phyloP scores from a whole-genome alignment of 176 grass and related monocot genomes.

The Cymbopogon citratus region DNA sequence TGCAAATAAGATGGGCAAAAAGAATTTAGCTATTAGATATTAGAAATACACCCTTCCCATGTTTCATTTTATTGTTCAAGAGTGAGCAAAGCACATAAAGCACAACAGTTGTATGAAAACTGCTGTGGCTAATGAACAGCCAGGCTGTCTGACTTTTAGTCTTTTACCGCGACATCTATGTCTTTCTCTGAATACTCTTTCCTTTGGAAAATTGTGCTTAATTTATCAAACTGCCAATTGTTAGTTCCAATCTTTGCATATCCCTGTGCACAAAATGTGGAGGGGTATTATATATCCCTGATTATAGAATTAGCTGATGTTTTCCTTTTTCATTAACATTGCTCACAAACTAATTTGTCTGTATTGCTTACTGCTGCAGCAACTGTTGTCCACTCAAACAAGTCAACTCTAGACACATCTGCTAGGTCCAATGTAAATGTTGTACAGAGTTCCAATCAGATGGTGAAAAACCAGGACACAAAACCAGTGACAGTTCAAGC shows the following conservation, averaged over 20 bases:
- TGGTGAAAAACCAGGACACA: slow-evolving; percentile 42
- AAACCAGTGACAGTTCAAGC: slow-evolving; percentile 42
- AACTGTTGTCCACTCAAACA: slow-evolving; percentile 38
- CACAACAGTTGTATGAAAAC: neutral
- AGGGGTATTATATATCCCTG: neutral
- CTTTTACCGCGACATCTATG: neutral
- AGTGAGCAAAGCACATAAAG: neutral
- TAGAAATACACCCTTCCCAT: too few species aligned
- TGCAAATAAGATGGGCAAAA: neutral
- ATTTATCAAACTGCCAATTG: neutral
- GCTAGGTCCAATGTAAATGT: slow-evolving; percentile 42
- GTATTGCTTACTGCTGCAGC: slow-evolving; percentile 26
- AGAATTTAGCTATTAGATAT: neutral
- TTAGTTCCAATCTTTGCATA: neutral
- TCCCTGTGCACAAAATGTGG: neutral
- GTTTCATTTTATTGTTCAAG: neutral
- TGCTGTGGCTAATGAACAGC: neutral
- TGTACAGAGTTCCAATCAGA: slow-evolving; percentile 38
- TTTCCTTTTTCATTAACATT: slow-evolving; percentile 27
- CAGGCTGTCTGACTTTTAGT: neutral
- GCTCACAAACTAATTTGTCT: slow-evolving; percentile 28
- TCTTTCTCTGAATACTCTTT: neutral
- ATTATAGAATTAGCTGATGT: neutral
- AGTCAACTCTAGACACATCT: slow-evolving; percentile 32
- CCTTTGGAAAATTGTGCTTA: neutral